Conservation (phyloP, 345 rosid genomes). For the Aegle marmelos region DNA sequence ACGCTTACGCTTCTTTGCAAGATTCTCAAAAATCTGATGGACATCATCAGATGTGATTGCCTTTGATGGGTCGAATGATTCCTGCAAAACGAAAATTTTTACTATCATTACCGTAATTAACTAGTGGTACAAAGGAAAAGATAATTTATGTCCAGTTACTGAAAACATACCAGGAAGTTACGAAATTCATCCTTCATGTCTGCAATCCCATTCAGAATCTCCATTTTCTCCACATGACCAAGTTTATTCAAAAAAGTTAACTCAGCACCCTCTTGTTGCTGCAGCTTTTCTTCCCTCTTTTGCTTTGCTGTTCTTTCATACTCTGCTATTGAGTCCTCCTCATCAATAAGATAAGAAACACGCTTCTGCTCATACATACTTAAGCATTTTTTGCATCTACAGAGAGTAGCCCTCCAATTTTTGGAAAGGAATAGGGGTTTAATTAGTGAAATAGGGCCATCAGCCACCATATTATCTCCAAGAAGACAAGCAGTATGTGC, state of each 20-base stretch:
- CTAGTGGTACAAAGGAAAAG: background rate
- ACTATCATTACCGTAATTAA: background rate
- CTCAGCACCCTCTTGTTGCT: conserved; percentile 75
- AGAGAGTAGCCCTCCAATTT: conserved; percentile 79
- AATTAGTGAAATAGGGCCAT: conserved; percentile 31
- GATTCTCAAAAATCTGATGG: conserved; percentile 83
- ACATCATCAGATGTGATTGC: conserved; percentile 78
- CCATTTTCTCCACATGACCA: conserved; percentile 89
- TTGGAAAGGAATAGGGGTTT: conserved; percentile 78
- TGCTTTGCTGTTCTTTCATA: conserved; percentile 85
- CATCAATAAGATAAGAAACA: conserved; percentile 63
- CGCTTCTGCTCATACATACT: conserved; percentile 58
- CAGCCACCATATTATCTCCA: conserved; percentile 25
- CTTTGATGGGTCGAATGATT: conserved; percentile 75
- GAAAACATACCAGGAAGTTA: conserved; percentile 59
- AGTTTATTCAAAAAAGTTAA: conserved; percentile 59
- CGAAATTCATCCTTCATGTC: conserved; percentile 76
- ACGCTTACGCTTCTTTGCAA: conserved; percentile 78
- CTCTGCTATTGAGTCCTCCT: conserved; percentile 83
- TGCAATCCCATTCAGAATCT: conserved; percentile 78
- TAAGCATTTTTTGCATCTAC: conserved; percentile 73
- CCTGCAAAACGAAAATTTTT: conserved; percentile 37
- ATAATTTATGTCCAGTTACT: background rate
- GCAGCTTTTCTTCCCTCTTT: conserved; percentile 87
- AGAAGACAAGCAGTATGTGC: conserved; percentile 37